A percentile compares a stretch with the other conserved stretches of the same genome.
Conservation (phyloP, 2,329 filamentous ascomycete species). For the Aspergillus aculeatinus region DNA sequence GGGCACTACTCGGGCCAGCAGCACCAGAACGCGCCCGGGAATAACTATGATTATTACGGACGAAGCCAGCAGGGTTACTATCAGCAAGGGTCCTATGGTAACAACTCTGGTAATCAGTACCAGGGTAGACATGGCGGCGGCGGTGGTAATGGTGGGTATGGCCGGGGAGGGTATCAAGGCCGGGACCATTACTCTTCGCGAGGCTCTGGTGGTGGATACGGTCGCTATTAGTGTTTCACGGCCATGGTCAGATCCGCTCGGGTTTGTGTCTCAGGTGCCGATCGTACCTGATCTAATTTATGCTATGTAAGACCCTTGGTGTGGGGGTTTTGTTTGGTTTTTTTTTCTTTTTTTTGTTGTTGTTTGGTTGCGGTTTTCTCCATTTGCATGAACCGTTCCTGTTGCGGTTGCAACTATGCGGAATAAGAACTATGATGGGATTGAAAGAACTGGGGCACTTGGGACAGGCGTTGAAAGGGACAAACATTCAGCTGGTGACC, state of each 20-base stretch:
- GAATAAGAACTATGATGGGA: not conserved
- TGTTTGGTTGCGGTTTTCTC: conserved; percentile 1
- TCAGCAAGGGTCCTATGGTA: conserved; percentile 23
- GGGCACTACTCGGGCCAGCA: conserved; percentile 19
- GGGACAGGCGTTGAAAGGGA: not conserved
- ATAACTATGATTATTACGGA: conserved; percentile 27
- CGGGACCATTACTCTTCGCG: conserved; percentile 33
- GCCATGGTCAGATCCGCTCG: conserved; percentile 2
- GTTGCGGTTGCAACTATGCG: not conserved
- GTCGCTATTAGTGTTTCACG: conserved; percentile 32
- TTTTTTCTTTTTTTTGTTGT: conserved; percentile 4
- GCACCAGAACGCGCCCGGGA: conserved; percentile 23
- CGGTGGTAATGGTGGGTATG: conserved; percentile 23
- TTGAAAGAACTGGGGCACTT: not conserved
- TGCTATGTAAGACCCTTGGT: not conserved
- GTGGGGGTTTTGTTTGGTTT: not conserved
- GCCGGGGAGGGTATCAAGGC: conserved; percentile 24
- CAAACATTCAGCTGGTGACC: not conserved
- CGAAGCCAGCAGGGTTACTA: conserved; percentile 25
- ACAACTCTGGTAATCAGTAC: conserved; percentile 24
- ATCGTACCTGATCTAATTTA: conserved; percentile 5
- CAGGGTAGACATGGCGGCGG: conserved; percentile 29
- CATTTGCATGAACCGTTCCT: not conserved
- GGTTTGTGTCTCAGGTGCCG: conserved; percentile 7
- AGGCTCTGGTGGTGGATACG: conserved; percentile 37